Evolutionary conservation across 2,329 filamentous ascomycete genomes (phyloP).

Genomic region (Ophiostoma perfectum): DNA sequence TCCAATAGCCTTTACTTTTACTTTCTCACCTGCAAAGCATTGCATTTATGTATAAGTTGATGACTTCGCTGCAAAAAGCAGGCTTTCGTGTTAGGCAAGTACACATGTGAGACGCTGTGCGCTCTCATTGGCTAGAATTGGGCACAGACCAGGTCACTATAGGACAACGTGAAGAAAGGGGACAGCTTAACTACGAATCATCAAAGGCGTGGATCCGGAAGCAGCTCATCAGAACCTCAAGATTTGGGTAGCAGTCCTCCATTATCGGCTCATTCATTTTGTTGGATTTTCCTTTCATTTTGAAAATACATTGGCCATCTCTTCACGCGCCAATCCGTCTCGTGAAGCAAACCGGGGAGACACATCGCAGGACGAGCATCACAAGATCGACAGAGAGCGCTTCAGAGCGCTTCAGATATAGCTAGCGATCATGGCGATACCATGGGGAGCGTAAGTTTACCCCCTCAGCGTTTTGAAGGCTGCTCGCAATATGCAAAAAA

Average conservation of each 20-base stretch:
- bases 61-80: conserved; percentile 4
- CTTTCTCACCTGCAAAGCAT: too few species aligned
- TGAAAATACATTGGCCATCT: neutral
- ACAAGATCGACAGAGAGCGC: neutral
- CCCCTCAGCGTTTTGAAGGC: neutral
- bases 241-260: too few species aligned
- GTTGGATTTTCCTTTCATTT: neutral
- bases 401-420: neutral
- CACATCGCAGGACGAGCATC: neutral
- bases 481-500: neutral
- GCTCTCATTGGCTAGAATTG: neutral
- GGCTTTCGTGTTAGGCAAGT: neutral
- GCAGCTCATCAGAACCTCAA: neutral
- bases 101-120: neutral
- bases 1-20: too few species aligned
- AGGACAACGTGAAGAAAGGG: conserved; percentile 7
- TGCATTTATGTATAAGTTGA: neutral
- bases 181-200: neutral
- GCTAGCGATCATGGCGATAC: conserved; percentile 33
- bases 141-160: neutral
- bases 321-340: neutral
- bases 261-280: neutral
- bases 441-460: conserved; percentile 46
- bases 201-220: neutral
- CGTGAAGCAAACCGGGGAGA: neutral